Evolutionary conservation across 345 rosid species (phyloP).

Genomic region (Turritis glabra): DNA sequence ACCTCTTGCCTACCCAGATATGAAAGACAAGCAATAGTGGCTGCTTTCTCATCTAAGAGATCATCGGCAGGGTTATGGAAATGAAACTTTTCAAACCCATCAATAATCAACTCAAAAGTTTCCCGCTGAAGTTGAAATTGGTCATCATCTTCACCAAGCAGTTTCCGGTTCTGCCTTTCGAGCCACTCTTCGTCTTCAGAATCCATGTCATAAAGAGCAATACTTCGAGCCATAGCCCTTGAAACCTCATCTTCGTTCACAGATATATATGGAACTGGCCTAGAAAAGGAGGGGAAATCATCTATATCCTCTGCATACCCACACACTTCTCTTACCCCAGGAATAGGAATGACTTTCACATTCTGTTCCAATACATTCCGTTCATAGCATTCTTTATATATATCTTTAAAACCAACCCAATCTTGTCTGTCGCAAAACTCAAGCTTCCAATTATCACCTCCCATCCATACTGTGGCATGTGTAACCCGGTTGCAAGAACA

Average conservation of each 20-base stretch:
- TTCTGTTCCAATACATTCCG: constrained; percentile 51
- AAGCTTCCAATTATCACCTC: constrained; percentile 77
- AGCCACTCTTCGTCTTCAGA: constrained; percentile 96
- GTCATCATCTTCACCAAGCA: constrained; percentile 38
- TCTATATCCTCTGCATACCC: constrained; percentile 45
- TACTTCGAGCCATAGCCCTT: constrained; percentile 68
- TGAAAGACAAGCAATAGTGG: constrained; percentile 39
- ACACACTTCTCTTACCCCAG: constrained; percentile 66
- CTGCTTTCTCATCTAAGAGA: constrained; percentile 53
- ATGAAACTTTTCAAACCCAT: constrained; percentile 76
- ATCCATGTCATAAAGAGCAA: constrained; percentile 85
- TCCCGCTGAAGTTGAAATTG: constrained; percentile 51
- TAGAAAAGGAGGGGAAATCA: constrained; percentile 40
- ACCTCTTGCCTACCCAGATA: constrained; percentile 60
- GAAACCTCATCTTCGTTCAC: constrained; percentile 65
- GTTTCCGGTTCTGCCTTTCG: constrained; percentile 49
- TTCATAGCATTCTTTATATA: constrained; percentile 79
- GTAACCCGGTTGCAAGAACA: constrained; percentile 60
- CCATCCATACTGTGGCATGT: constrained; percentile 69
- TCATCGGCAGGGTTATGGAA: constrained; percentile 50
- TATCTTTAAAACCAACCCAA: constrained; percentile 83
- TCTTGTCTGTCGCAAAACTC: constrained; percentile 73
- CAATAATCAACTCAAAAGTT: constrained; percentile 82
- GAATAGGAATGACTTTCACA: constrained; percentile 76
- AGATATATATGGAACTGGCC: constrained; percentile 64